Evolutionary conservation across 495 filamentous ascomycete species (phyloP).

Genomic region (Xylaria telfairii): DNA sequence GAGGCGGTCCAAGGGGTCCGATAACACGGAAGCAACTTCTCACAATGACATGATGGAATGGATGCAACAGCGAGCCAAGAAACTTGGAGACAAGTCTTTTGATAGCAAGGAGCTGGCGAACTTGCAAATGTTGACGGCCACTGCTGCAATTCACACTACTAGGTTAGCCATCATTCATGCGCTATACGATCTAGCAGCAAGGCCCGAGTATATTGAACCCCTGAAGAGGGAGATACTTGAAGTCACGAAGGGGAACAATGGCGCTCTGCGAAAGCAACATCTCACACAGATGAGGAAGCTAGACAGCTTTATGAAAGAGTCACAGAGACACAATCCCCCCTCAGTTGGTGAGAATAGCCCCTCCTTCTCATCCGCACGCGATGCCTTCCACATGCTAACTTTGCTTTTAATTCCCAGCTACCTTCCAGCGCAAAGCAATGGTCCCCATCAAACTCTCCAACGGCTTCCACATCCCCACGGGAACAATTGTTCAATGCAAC

Average conservation of each 20-base stretch:
- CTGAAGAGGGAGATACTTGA: constrained; percentile 55
- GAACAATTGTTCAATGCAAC: constrained; percentile 37
- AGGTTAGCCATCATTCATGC: constrained; percentile 38
- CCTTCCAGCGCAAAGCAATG: constrained; percentile 41
- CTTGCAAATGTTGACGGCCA: constrained; percentile 38
- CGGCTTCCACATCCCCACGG: constrained; percentile 45
- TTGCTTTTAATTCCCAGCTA: constrained; percentile 36
- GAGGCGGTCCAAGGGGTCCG: constrained; percentile 25
- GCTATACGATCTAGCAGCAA: constrained; percentile 53
- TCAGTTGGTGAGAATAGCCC: constrained; percentile 42
- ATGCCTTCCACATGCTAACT: constrained; percentile 26
- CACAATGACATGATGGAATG: constrained; percentile 38
- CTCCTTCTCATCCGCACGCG: neutral
- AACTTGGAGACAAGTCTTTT: constrained; percentile 34
- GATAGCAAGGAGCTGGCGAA: constrained; percentile 36
- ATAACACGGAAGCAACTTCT: neutral
- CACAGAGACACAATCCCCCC: constrained; percentile 45
- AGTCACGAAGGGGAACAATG: constrained; percentile 43
- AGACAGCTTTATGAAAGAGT: constrained; percentile 62
- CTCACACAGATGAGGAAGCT: constrained; percentile 53
- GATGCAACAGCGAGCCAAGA: constrained; percentile 38
- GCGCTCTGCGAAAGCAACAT: constrained; percentile 41
- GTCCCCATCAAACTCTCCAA: constrained; percentile 44
- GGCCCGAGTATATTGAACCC: constrained; percentile 52
- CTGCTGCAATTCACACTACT: constrained; percentile 45